Evolutionary conservation across 495 filamentous ascomycete genomes (phyloP).

Genomic region (Aspergillus homomorphus): DNA sequence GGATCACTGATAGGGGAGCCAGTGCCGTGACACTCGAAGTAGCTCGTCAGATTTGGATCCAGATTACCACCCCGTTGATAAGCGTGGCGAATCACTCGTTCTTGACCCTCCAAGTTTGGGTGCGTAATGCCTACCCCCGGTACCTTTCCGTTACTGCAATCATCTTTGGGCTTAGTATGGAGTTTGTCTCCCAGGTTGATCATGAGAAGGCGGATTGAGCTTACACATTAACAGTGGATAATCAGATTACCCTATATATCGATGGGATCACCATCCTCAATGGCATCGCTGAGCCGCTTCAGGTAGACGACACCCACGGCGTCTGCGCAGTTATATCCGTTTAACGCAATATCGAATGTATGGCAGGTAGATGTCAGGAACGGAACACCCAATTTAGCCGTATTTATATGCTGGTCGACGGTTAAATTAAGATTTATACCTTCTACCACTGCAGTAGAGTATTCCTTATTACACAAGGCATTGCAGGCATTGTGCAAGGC

Average conservation of each 20-base stretch:
- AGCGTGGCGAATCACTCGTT: conserved; percentile 18
- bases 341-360: conserved; percentile 55
- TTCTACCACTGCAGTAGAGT: conserved; percentile 34
- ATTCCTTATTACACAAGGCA: conserved; percentile 31
- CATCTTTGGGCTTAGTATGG: not conserved
- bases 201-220: too few relatives aligned
- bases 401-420: conserved; percentile 23
- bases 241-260: conserved; percentile 38
- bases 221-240: conserved; percentile 31
- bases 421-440: conserved; percentile 35
- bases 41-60: conserved; percentile 17
- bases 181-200: conserved; percentile 16
- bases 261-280: conserved; percentile 29
- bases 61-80: conserved; percentile 31
- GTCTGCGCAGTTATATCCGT: conserved; percentile 63
- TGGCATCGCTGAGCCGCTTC: conserved; percentile 25
- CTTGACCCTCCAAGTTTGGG: conserved; percentile 26
- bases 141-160: not conserved
- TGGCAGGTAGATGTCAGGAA: conserved; percentile 35
- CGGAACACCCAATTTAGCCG: conserved; percentile 17
- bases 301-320: conserved; percentile 28
- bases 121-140: conserved; percentile 14
- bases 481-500: conserved; percentile 28
- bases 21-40: conserved; percentile 41
- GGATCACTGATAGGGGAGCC: conserved; percentile 24